phyloP scores from a whole-genome alignment of 208 protist genomes.

The Phytomonas sp. region DNA sequence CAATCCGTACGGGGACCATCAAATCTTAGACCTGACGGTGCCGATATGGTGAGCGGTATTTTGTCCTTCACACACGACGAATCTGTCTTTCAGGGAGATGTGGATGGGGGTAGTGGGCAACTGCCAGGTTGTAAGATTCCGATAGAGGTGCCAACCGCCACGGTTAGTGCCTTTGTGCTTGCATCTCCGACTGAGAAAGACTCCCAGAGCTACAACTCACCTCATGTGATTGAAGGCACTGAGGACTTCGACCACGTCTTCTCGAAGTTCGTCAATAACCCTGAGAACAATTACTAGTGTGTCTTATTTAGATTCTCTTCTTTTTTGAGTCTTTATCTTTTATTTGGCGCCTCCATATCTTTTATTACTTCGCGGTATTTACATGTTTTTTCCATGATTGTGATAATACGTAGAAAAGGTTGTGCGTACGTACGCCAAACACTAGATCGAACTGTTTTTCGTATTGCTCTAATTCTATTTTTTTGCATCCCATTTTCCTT shows the following conservation, averaged over 20 bases:
- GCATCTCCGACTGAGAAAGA: constrained; percentile 4
- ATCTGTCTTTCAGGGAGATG: background rate
- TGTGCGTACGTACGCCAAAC: background rate
- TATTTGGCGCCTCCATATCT: constrained; percentile 1
- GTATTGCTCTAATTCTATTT: background rate
- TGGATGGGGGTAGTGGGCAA: no score
- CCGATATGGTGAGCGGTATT: background rate
- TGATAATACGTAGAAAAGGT: background rate
- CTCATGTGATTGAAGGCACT: constrained; percentile 1
- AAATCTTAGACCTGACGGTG: constrained; percentile 6
- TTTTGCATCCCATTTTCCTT: constrained; percentile 5
- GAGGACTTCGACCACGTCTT: constrained; percentile 44
- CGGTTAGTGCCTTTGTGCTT: constrained; percentile 17
- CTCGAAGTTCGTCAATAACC: constrained; percentile 30
- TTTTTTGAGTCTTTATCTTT: constrained; percentile 4
- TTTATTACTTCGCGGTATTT: background rate
- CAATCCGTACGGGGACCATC: no score
- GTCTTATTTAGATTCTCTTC: constrained; percentile 5
- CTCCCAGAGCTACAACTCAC: background rate
- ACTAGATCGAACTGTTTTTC: background rate
- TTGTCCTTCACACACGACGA: background rate
- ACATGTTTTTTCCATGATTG: background rate
- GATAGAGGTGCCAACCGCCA: no score
- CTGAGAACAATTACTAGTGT: constrained; percentile 8
- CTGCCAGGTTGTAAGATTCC: no score